phyloP scores from a whole-genome alignment of 1,284 basidiomycete species.

The Naganishia sp. region DNA sequence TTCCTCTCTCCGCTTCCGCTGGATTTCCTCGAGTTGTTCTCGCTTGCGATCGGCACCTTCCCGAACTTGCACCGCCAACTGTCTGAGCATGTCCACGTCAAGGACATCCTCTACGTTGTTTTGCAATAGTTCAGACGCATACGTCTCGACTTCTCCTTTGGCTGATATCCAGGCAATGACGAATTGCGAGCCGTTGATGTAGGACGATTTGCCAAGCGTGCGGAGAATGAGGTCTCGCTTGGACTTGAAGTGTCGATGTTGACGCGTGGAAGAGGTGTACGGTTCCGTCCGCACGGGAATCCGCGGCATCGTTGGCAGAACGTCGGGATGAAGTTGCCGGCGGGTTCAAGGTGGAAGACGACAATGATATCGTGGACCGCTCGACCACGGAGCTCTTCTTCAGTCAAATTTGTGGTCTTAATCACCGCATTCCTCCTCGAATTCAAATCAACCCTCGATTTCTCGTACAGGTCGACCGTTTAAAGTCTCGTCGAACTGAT shows the following conservation, averaged over 20 bases:
- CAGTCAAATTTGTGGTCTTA: neutral
- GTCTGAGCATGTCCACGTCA: constrained; percentile 31
- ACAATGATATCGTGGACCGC: neutral
- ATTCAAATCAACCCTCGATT: too few species aligned
- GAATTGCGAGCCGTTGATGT: constrained; percentile 60
- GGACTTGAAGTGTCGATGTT: constrained; percentile 59
- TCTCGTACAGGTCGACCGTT: too few species aligned
- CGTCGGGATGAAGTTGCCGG: neutral
- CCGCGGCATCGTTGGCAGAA: constrained; percentile 53
- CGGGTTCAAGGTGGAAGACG: neutral
- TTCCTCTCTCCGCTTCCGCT: constrained; percentile 42
- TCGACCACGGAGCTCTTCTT: neutral
- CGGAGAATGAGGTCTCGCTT: constrained; percentile 60
- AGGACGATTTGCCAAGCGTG: constrained; percentile 55
- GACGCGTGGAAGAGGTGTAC: constrained; percentile 57
- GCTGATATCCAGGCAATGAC: constrained; percentile 59
- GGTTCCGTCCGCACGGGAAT: constrained; percentile 59
- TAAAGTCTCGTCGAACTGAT: too few species aligned
- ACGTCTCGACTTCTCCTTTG: constrained; percentile 59
- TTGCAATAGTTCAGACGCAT: constrained; percentile 54
- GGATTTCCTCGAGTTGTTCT: constrained; percentile 46
- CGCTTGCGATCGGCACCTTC: constrained; percentile 45
- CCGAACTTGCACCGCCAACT: constrained; percentile 41
- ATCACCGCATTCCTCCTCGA: neutral
- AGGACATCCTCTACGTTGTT: constrained; percentile 34